These are phyloP conservation scores for Coccomyxa subellipsoidea DNA, from an alignment of 163 green algal genomes.

Conservation along the genomic window DNA sequence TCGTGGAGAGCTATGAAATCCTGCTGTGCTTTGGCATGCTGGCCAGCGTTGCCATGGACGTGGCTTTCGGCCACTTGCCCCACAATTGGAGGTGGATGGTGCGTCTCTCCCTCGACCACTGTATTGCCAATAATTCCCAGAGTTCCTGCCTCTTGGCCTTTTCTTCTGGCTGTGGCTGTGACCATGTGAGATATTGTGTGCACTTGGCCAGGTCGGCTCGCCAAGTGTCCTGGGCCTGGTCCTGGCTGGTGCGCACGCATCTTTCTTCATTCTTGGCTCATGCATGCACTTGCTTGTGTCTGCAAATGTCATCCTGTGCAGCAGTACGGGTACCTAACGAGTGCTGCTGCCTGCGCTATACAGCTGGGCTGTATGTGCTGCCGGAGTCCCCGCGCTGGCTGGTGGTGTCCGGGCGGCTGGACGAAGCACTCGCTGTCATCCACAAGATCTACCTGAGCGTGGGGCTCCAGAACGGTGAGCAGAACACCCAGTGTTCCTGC, in stretches of 20 bases:
- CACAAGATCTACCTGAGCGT: conserved; percentile 43
- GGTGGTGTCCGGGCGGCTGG: conserved; percentile 60
- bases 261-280: background rate
- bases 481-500: too few relatives aligned
- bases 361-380: conserved; percentile 60
- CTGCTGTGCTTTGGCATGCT: conserved; percentile 82
- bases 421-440: conserved; percentile 72
- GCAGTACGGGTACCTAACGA: too few relatives aligned
- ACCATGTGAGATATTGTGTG: too few relatives aligned
- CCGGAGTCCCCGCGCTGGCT: conserved; percentile 84
- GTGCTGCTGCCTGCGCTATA: background rate
- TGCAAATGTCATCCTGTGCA: too few relatives aligned
- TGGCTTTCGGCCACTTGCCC: conserved; percentile 31
- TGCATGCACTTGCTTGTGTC: background rate
- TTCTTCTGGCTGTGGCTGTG: too few relatives aligned
- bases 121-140: too few relatives aligned
- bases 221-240: conserved; percentile 23
- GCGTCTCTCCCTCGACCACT: too few relatives aligned
- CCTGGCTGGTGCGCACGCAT: conserved; percentile 13
- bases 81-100: conserved; percentile 81
- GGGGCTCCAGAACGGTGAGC: conserved; percentile 14
- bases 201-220: conserved; percentile 18
- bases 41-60: conserved; percentile 52
- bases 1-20: conserved; percentile 68
- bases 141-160: too few relatives aligned